A percentile compares a stretch with the other conserved stretches of the same genome.
These are phyloP conservation scores for Lyophyllum decastes DNA, from an alignment of 768 basidiomycete species.

Conservation along the genomic window DNA sequence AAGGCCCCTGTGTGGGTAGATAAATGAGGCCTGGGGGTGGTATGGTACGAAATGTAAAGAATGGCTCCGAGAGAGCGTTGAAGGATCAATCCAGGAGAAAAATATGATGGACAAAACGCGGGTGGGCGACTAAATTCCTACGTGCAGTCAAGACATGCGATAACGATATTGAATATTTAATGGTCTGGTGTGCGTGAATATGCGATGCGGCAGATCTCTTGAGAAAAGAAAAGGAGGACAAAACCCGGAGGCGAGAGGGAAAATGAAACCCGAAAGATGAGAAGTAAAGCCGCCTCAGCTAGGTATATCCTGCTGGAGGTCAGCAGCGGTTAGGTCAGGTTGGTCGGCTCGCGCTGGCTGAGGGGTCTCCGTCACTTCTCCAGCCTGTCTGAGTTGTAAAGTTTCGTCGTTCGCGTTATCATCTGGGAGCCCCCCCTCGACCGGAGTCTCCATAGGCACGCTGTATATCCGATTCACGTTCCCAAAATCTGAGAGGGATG, in stretches of 20 bases:
- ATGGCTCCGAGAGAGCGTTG: neutral
- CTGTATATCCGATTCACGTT: conserved; percentile 21
- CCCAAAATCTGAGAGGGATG: conserved; percentile 42
- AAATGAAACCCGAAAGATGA: too few relatives aligned
- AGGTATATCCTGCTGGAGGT: neutral
- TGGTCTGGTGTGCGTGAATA: conserved; percentile 6
- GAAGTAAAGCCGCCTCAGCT: neutral
- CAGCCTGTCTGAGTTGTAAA: neutral
- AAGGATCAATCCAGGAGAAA: neutral
- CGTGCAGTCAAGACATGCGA: neutral
- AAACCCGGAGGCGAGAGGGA: neutral
- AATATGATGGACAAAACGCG: too few relatives aligned
- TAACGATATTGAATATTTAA: conserved; percentile 13
- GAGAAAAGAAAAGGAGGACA: neutral
- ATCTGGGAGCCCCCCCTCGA: neutral
- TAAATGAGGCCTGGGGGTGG: neutral
- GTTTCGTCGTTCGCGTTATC: neutral
- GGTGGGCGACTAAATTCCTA: too few relatives aligned
- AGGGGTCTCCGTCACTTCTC: neutral
- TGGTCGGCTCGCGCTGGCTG: neutral
- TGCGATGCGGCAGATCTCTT: conserved; percentile 6
- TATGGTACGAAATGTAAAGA: neutral
- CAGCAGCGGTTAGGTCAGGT: neutral
- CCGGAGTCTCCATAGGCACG: conserved; percentile 6
- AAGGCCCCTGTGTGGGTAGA: neutral